phyloP scores from a whole-genome alignment of 2,329 filamentous ascomycete species.

The Ascochyta lentis region DNA sequence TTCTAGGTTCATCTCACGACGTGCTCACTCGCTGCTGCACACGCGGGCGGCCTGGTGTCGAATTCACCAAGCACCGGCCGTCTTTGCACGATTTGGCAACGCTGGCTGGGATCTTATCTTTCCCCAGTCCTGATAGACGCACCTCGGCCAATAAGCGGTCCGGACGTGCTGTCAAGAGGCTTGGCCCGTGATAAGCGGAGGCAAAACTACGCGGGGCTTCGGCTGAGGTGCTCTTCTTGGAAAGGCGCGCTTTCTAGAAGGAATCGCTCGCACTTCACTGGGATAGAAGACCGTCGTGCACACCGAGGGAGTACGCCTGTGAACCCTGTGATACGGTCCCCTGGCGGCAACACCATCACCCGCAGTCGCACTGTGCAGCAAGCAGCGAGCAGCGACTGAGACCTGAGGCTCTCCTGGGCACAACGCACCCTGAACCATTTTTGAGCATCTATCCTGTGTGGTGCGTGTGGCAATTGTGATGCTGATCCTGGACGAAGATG shows the following conservation, averaged over 20 bases:
- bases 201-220: conserved; percentile 44
- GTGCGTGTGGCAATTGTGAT: conserved; percentile 18
- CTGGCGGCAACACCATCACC: conserved; percentile 3
- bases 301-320: conserved; percentile 4
- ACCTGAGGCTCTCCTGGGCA: too few relatives aligned
- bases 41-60: conserved; percentile 25
- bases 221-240: conserved; percentile 42
- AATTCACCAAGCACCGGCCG: conserved; percentile 21
- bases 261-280: conserved; percentile 26
- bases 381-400: too few relatives aligned
- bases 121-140: conserved; percentile 33
- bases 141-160: conserved; percentile 25
- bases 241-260: conserved; percentile 40
- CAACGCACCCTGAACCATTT: neutral
- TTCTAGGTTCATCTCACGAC: conserved; percentile 19
- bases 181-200: conserved; percentile 45
- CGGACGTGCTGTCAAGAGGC: conserved; percentile 21
- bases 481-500: conserved; percentile 21
- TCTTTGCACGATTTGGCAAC: conserved; percentile 31
- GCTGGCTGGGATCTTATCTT: conserved; percentile 41
- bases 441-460: conserved; percentile 3
- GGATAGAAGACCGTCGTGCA: conserved; percentile 29
- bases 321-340: conserved; percentile 3
- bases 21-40: conserved; percentile 31
- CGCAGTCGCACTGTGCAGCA: neutral